A percentile compares a stretch with the other conserved stretches of the same genome.
Conservation (phyloP, 805 yeast species). For the Tetrapisispora nanseiensis region DNA sequence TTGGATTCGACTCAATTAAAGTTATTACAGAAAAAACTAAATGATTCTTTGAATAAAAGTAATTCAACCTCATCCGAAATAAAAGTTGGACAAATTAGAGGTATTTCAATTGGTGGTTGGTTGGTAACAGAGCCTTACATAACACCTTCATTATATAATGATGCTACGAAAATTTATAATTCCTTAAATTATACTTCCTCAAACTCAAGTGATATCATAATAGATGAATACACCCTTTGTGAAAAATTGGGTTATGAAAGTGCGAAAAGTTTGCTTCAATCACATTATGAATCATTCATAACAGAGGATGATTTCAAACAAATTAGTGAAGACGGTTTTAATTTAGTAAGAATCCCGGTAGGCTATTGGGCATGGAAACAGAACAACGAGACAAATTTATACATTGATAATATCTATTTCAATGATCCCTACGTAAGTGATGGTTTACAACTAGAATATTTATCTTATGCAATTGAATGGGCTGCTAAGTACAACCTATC, state of each 20-base stretch:
- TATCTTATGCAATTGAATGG: conserved; percentile 62
- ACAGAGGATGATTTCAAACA: conserved; percentile 47
- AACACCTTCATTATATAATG: conserved; percentile 44
- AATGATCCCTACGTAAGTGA: conserved; percentile 59
- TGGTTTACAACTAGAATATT: conserved; percentile 43
- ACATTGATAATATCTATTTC: conserved; percentile 16
- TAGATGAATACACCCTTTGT: conserved; percentile 54
- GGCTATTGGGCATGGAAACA: conserved; percentile 73
- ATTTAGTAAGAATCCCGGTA: conserved; percentile 65
- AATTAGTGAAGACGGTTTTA: conserved; percentile 46
- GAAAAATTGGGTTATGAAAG: conserved; percentile 38
- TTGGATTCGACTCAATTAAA: neutral
- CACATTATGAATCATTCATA: conserved; percentile 52
- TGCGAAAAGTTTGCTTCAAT: conserved; percentile 34
- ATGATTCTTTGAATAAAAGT: neutral
- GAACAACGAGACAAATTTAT: conserved; percentile 12
- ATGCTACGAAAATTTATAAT: neutral
- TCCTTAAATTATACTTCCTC: neutral
- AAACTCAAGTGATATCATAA: conserved; percentile 6
- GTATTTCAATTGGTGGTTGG: conserved; percentile 65
- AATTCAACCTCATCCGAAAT: neutral
- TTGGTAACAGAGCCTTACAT: conserved; percentile 61
- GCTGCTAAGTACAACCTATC: conserved; percentile 48
- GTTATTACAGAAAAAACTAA: neutral
- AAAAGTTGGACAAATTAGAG: conserved; percentile 13